Evolutionary conservation across 1,284 basidiomycete species (phyloP).

Genomic region (Papiliotrema terrestris): DNA sequence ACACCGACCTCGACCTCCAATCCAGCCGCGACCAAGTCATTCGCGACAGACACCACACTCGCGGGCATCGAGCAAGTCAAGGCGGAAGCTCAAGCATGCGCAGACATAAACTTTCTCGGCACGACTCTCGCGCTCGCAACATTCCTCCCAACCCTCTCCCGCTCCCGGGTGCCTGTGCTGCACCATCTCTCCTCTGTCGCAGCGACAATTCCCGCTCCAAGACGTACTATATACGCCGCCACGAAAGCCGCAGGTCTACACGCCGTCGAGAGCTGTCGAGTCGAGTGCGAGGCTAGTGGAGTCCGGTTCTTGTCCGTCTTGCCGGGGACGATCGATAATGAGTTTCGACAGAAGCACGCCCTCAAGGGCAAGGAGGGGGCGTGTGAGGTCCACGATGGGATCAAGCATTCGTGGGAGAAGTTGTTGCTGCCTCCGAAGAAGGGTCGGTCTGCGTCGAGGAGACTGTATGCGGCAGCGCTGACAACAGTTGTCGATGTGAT

Average conservation of each 20-base stretch:
- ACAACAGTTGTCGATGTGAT: slow-evolving; percentile 39
- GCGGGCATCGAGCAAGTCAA: slow-evolving; percentile 47
- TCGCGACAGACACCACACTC: slow-evolving; percentile 16
- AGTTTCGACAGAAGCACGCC: slow-evolving; percentile 68
- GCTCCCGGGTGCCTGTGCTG: slow-evolving; percentile 68
- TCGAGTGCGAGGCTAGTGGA: slow-evolving; percentile 47
- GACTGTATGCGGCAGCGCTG: background rate
- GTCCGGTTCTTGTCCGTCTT: slow-evolving; percentile 48
- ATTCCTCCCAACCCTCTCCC: slow-evolving; percentile 71
- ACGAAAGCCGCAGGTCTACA: slow-evolving; percentile 77
- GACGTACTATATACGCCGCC: slow-evolving; percentile 76
- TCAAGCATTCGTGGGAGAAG: slow-evolving; percentile 35
- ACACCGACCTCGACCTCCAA: slow-evolving; percentile 7
- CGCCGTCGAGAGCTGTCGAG: slow-evolving; percentile 70
- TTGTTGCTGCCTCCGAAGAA: slow-evolving; percentile 36
- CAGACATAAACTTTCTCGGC: slow-evolving; percentile 52
- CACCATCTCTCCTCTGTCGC: slow-evolving; percentile 77
- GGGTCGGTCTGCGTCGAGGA: slow-evolving; percentile 18
- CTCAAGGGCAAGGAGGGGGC: slow-evolving; percentile 51
- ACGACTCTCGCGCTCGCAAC: slow-evolving; percentile 51
- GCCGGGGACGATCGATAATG: slow-evolving; percentile 59
- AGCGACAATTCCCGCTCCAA: slow-evolving; percentile 77
- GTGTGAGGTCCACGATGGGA: slow-evolving; percentile 29
- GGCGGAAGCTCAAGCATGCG: slow-evolving; percentile 42
- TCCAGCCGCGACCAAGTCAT: background rate